Percentiles rank a stretch among this genome's conserved stretches.
Conservation (phyloP, 768 basidiomycete genomes). For the Boletus barrowsii region DNA sequence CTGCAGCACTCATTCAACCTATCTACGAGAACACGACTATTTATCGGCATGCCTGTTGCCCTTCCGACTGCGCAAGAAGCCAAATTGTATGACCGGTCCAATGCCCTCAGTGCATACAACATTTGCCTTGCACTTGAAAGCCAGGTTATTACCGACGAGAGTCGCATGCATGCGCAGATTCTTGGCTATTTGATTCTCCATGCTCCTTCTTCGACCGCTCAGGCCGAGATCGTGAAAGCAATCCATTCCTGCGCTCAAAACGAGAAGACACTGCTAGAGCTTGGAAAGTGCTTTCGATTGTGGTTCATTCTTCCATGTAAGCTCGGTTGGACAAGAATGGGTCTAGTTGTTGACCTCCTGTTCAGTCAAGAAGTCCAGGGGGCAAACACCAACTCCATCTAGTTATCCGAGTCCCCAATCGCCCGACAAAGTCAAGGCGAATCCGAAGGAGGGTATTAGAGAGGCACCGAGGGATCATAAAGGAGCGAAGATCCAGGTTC, state of each 20-base stretch:
- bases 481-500: not conserved
- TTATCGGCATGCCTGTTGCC: too few relatives aligned
- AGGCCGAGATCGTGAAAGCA: not conserved
- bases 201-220: not conserved
- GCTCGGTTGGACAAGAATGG: not conserved
- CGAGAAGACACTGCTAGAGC: not conserved
- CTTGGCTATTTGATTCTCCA: not conserved
- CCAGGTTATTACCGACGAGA: not conserved
- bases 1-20: too few relatives aligned
- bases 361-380: not conserved
- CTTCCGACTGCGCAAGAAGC: not conserved
- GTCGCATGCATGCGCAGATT: not conserved
- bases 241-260: not conserved
- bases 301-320: not conserved
- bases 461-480: not conserved
- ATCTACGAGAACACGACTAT: too few relatives aligned
- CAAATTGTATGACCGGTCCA: not conserved
- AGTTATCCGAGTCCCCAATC: not conserved
- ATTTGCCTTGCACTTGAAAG: not conserved
- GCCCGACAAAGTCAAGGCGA: not conserved
- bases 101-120: slow-evolving; percentile 14
- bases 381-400: not conserved
- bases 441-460: not conserved
- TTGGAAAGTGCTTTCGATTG: not conserved
- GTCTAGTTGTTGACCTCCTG: not conserved